phyloP scores from a whole-genome alignment of 1,139 yeast genomes.

The Yamadazyma atlantica region DNA sequence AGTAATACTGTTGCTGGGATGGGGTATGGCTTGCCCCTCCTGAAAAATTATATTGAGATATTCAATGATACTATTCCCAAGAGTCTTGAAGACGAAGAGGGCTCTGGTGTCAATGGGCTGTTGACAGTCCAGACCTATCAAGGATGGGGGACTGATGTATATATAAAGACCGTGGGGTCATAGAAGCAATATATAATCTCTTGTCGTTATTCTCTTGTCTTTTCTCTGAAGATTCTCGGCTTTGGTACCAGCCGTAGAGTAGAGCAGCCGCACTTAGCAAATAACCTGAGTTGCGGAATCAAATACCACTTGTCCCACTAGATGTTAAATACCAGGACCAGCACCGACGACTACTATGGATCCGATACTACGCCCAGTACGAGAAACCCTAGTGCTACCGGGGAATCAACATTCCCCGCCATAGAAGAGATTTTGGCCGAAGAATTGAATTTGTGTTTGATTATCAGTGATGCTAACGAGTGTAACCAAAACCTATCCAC shows the following conservation, averaged over 20 bases:
- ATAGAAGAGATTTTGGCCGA: slow-evolving; percentile 14
- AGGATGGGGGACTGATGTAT: slow-evolving; percentile 74
- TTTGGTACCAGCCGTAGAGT: no score
- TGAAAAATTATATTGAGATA: slow-evolving; percentile 53
- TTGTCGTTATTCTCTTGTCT: no score
- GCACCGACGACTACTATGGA: no score
- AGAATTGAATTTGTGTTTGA: slow-evolving; percentile 22
- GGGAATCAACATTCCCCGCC: neutral
- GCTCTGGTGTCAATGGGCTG: slow-evolving; percentile 48
- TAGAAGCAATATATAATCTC: no score
- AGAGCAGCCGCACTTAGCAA: no score
- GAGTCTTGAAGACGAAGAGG: slow-evolving; percentile 5
- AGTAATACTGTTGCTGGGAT: slow-evolving; percentile 86
- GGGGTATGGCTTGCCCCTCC: slow-evolving; percentile 93
- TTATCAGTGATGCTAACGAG: slow-evolving; percentile 42
- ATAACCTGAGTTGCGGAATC: no score
- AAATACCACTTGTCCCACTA: no score
- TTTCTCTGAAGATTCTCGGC: no score
- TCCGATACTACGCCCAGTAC: no score
- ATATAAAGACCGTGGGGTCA: slow-evolving; percentile 29
- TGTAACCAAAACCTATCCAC: slow-evolving; percentile 41
- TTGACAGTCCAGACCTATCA: slow-evolving; percentile 75
- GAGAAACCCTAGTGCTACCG: no score
- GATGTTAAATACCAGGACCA: no score
- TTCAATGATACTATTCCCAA: slow-evolving; percentile 35